Evolutionary conservation across 1,284 basidiomycete species (phyloP), one percentile per base, ranked within the genome.

Genomic region (Athelia sp.): DNA sequence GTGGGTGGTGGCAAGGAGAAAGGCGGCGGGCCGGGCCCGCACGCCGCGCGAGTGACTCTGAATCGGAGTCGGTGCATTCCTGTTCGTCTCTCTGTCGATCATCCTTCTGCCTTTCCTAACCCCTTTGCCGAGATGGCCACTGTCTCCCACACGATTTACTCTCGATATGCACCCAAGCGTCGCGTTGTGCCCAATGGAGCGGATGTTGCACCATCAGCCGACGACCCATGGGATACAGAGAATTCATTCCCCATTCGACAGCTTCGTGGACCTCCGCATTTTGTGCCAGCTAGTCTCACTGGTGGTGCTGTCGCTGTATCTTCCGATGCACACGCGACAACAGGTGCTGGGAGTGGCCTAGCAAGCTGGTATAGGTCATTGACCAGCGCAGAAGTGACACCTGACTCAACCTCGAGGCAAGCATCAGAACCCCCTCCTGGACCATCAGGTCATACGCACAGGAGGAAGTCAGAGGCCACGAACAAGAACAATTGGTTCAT

Each of bases 401-500:
- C 56, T 40, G 58, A 50, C n/a, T 36, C 47, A 58, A 18, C n/a
- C n/a, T n/a, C n/a, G 47, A 54, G 11, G 34, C 50, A 23, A 50
- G 40, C n/a, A n/a, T n/a, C n/a, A n/a, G n/a, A n/a, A n/a, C n/a
- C n/a, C n/a, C n/a, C 53, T 42, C 19, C 52, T 24, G 54, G 23
- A 55, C 48, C 50, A 47, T 48, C 45, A 55, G 45, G 17, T 38
- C 21, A 29, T 46, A 46, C 9, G 36, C 43, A 21, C 32, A 26
- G 47, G 43, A 49, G 48, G 42, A 56, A 22, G 46, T 46, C 46
- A 2, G 64, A 66, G 50, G 64, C 54, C 24, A 61, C 57, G 45
- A 70, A 67, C 22, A 77, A 77, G 59, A 78, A 78, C 54, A 74
- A 79, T 45, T 89, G 87, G 86, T 88, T 89, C 62, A 84, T 84